phyloP scores from a whole-genome alignment of 2,329 filamentous ascomycete genomes.

The Falciphora oryzae region DNA sequence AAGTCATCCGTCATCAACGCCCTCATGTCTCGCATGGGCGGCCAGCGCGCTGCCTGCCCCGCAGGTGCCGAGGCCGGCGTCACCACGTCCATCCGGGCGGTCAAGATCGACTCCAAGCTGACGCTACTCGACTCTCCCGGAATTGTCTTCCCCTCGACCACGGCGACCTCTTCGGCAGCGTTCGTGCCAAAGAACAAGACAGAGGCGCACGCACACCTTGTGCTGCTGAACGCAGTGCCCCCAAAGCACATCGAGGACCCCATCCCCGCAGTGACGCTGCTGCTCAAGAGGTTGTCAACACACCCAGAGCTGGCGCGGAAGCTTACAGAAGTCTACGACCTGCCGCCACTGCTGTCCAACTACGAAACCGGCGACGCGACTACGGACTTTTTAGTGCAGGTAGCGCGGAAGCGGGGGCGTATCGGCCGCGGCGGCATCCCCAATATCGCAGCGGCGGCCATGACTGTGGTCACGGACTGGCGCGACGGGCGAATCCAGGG shows the following conservation, averaged over 20 bases:
- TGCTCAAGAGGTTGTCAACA: constrained; percentile 73
- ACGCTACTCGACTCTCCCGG: constrained; percentile 91
- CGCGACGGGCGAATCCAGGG: constrained; percentile 91
- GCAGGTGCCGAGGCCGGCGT: constrained; percentile 89
- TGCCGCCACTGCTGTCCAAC: constrained; percentile 68
- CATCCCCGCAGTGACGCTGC: constrained; percentile 74
- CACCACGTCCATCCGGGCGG: constrained; percentile 78
- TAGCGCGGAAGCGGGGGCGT: constrained; percentile 86
- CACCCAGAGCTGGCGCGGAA: constrained; percentile 71
- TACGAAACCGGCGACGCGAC: constrained; percentile 68
- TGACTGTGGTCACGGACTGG: constrained; percentile 95
- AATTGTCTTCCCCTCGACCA: constrained; percentile 80
- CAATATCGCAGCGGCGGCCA: constrained; percentile 80
- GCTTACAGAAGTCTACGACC: constrained; percentile 75
- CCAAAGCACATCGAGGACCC: constrained; percentile 94
- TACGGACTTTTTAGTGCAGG: constrained; percentile 89
- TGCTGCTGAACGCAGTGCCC: constrained; percentile 86
- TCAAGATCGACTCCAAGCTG: constrained; percentile 92
- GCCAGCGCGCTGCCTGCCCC: constrained; percentile 65
- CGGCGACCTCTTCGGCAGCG: constrained; percentile 27
- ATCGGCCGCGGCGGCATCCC: constrained; percentile 86
- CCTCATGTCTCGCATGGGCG: constrained; percentile 69
- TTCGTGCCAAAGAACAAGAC: constrained; percentile 54
- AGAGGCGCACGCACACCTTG: constrained; percentile 75
- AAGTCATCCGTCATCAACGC: constrained; percentile 97